Percentiles rank a stretch among this genome's conserved stretches.
phyloP scores from a whole-genome alignment of 139 green algal species.

The Yamagishiella unicocca region DNA sequence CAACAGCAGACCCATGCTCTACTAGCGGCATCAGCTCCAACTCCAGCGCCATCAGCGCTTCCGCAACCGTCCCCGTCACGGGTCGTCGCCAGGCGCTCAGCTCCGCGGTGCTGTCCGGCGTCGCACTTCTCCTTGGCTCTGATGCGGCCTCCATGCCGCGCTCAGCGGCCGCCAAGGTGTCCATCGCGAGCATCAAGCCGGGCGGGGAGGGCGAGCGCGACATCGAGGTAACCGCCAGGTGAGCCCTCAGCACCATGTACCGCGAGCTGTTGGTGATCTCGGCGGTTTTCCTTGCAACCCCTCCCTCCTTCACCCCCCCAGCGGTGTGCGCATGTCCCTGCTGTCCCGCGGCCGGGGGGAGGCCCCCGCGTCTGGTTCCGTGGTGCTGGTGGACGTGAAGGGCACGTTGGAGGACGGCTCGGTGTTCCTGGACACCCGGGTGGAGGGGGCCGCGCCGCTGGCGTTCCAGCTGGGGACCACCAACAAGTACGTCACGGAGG shows the following conservation, averaged over 20 bases:
- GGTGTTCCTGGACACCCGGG: conserved; percentile 43
- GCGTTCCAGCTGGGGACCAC: conserved; percentile 38
- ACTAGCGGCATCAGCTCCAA: too few relatives aligned
- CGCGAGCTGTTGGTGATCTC: too few relatives aligned
- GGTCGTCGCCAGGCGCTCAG: background rate
- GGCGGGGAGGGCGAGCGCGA: conserved; percentile 2
- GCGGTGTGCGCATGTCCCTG: conserved; percentile 32
- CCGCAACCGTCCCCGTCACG: too few relatives aligned
- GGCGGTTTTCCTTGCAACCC: too few relatives aligned
- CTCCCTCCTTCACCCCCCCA: background rate
- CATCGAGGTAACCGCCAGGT: conserved; percentile 21
- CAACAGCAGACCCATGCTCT: too few relatives aligned
- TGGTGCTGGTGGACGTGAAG: conserved; percentile 42
- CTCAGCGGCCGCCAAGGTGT: background rate
- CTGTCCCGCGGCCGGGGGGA: background rate
- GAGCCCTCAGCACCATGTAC: too few relatives aligned
- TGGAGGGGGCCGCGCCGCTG: background rate
- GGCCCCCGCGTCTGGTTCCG: background rate
- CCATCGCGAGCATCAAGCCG: background rate
- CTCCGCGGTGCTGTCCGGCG: background rate
- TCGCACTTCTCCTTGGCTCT: background rate
- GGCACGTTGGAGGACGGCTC: conserved; percentile 25
- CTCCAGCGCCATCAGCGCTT: too few relatives aligned
- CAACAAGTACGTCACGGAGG: conserved; percentile 33
- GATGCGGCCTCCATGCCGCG: background rate